A percentile compares a stretch with the other conserved stretches of the same genome.
Conservation (phyloP, 768 basidiomycete genomes). For the Tricholomella constricta region DNA sequence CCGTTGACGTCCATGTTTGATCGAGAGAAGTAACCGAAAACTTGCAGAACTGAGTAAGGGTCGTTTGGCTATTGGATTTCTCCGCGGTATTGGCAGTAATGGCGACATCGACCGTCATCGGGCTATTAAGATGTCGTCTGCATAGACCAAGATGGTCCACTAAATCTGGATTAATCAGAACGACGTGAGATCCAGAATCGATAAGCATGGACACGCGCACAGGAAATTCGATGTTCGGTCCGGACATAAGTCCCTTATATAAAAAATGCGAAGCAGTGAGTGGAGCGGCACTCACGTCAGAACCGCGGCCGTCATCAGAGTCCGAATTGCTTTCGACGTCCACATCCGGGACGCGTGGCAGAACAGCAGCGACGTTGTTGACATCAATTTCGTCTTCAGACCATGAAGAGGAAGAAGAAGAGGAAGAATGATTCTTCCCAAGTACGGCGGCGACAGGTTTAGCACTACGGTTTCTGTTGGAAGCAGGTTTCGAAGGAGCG, state of each 20-base stretch:
- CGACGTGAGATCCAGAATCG: slow-evolving; percentile 32
- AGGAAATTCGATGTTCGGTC: not conserved
- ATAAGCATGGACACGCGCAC: slow-evolving; percentile 19
- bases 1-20: not conserved
- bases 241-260: not conserved
- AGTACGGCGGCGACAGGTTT: slow-evolving; percentile 12
- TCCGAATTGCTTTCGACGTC: not conserved
- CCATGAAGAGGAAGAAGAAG: slow-evolving; percentile 10
- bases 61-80: not conserved
- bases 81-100: not conserved
- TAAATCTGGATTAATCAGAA: slow-evolving; percentile 29
- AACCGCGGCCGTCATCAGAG: not conserved
- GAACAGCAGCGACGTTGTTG: slow-evolving; percentile 26
- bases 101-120: slow-evolving; percentile 5
- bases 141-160: slow-evolving; percentile 16
- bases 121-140: not conserved
- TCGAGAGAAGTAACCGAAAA: not conserved
- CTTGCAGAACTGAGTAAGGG: not conserved
- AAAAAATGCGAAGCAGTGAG: not conserved
- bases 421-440: no score
- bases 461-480: not conserved
- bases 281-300: not conserved
- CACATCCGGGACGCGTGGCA: not conserved
- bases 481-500: not conserved
- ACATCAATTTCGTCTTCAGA: slow-evolving; percentile 11